Evolutionary conservation across 2,329 filamentous ascomycete genomes (phyloP).

Genomic region (Hirsutella thompsonii): DNA sequence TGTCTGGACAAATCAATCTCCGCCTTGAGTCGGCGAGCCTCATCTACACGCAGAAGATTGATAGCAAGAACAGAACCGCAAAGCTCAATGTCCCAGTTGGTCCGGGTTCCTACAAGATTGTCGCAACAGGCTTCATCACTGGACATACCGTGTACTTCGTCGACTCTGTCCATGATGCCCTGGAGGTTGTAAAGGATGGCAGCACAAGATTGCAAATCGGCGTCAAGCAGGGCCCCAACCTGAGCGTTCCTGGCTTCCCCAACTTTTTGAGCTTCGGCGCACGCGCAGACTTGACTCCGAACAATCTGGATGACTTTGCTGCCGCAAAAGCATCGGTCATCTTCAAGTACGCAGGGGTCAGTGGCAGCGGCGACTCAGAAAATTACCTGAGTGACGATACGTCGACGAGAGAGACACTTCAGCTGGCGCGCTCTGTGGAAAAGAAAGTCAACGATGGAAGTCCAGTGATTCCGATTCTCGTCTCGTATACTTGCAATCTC

Average conservation of each 20-base stretch:
- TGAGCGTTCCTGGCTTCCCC: background rate
- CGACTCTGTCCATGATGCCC: background rate
- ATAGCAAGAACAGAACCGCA: background rate
- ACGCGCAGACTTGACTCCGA: background rate
- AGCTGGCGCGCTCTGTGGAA: background rate
- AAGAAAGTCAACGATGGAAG: background rate
- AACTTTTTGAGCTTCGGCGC: constrained; percentile 3
- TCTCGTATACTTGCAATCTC: constrained; percentile 4
- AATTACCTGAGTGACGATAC: background rate
- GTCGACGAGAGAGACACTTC: background rate
- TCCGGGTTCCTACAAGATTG: background rate
- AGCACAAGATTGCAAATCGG: background rate
- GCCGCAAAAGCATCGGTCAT: constrained; percentile 1
- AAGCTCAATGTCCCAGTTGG: background rate
- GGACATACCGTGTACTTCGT: background rate
- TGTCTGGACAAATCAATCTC: background rate
- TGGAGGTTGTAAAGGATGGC: background rate
- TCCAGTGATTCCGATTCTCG: constrained; percentile 1
- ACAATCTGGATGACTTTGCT: constrained; percentile 1
- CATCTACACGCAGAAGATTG: background rate
- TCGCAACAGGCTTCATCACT: background rate
- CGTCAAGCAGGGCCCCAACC: background rate
- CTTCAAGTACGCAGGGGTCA: constrained; percentile 1
- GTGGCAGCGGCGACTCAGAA: background rate
- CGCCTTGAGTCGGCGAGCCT: background rate